These are phyloP conservation scores for Plantago rigida DNA, from an alignment of 305 asterid species.

Conservation along the genomic window DNA sequence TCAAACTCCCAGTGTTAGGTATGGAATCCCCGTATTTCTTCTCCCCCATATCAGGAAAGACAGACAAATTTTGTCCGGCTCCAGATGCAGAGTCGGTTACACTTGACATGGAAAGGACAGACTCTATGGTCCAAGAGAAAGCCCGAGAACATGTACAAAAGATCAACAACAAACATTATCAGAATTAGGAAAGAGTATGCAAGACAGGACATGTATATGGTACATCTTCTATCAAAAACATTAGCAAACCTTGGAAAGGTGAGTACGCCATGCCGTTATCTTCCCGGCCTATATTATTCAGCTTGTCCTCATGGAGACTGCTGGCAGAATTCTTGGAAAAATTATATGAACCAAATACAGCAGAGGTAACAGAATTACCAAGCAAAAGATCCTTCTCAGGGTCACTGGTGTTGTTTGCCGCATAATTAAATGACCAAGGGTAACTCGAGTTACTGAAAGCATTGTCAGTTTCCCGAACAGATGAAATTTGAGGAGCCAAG, in stretches of 20 bases:
- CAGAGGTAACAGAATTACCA: conserved; percentile 34
- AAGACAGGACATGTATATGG: background rate
- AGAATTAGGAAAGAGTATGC: conserved; percentile 21
- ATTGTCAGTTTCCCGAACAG: conserved; percentile 31
- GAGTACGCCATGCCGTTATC: conserved; percentile 35
- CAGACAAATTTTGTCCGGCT: conserved; percentile 33
- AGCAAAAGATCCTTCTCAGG: conserved; percentile 34
- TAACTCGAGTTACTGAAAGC: conserved; percentile 31
- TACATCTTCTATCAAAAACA: conserved; percentile 10
- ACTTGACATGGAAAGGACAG: conserved; percentile 32
- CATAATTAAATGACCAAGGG: conserved; percentile 30
- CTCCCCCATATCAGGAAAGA: conserved; percentile 40
- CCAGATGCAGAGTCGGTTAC: conserved; percentile 31
- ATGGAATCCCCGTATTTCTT: conserved; percentile 34
- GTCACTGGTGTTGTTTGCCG: conserved; percentile 32
- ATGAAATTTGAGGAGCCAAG: conserved; percentile 30
- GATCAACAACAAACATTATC: conserved; percentile 20
- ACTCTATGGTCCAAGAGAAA: conserved; percentile 36
- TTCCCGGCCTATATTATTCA: conserved; percentile 33
- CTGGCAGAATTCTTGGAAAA: conserved; percentile 35
- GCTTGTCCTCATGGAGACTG: conserved; percentile 33
- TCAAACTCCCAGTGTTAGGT: conserved; percentile 32
- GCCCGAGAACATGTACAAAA: conserved; percentile 17
- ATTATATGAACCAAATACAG: conserved; percentile 31
- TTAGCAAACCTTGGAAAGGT: conserved; percentile 44